Conservation (phyloP, 2,329 filamentous ascomycete species). For the Xylaria sp. region DNA sequence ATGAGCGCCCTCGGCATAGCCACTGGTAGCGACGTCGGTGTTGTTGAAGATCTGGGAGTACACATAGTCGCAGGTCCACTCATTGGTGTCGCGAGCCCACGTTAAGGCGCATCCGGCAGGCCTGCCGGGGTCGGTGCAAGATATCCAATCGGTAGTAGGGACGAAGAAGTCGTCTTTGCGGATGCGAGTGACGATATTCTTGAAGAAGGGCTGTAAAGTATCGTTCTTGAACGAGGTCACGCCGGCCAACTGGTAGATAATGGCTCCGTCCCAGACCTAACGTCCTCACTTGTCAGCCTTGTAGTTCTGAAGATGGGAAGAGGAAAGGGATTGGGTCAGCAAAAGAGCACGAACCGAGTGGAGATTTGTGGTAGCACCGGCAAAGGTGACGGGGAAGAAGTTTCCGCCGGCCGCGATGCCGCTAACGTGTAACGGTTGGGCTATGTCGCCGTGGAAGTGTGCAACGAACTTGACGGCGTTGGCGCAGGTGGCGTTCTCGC, state of each 20-base stretch:
- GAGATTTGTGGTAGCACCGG: constrained; percentile 50
- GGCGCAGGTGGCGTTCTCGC: constrained; percentile 25
- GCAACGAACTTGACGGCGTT: constrained; percentile 42
- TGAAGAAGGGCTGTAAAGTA: constrained; percentile 32
- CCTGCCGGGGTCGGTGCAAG: constrained; percentile 27
- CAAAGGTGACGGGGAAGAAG: constrained; percentile 51
- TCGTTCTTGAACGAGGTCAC: constrained; percentile 28
- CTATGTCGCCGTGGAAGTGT: constrained; percentile 54
- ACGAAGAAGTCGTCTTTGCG: constrained; percentile 26
- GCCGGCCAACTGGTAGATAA: constrained; percentile 44
- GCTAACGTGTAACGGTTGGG: constrained; percentile 50
- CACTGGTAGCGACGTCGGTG: constrained; percentile 31
- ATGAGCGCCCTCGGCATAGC: constrained; percentile 30
- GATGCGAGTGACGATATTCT: constrained; percentile 25
- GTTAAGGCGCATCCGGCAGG: constrained; percentile 21
- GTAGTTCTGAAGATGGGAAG: not conserved
- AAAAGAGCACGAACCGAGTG: constrained; percentile 48
- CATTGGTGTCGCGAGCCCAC: constrained; percentile 34
- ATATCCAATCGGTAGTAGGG: constrained; percentile 26
- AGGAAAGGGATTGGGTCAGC: too few relatives aligned
- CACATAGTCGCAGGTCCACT: constrained; percentile 33
- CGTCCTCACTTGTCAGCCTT: not conserved
- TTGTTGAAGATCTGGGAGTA: constrained; percentile 32
- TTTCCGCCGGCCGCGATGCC: constrained; percentile 54
- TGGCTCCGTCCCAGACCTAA: constrained; percentile 54